Base-by-base conservation (phyloP, 495 filamentous ascomycete species). In the Talaromyces nanjingensis region DNA sequence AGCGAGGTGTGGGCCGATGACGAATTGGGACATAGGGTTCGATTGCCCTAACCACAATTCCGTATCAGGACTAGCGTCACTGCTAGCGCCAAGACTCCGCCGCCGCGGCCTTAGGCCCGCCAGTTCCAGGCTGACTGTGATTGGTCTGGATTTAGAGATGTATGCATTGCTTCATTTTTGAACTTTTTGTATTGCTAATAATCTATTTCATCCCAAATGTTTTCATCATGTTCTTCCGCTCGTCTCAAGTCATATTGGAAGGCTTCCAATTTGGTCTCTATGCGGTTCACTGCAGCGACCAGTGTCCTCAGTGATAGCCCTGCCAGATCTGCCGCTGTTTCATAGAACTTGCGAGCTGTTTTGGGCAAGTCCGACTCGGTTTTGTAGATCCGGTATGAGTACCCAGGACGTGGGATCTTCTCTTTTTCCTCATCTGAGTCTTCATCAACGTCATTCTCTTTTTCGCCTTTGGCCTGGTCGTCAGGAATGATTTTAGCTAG, bases 361-460 rank as follows among this genome's bases (percentile, higher is more conserved):
- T 81, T 76, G 4, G 82, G 75, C 47, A 92, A 73, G 34, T 89
- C 83, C 11, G 83, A 79, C 65, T 78, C 76, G 24, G 67, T 78
- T 49, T 83, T 76, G 74, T 86, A 90, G 9, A 81, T 76, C 65
- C 75, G 77, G 65, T 89, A 90, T 39, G 75, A 72, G 20, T 79
- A 78, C 53, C 86, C 86, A 6, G 84, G 81, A 39, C 81, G 75
- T 12, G 66, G 69, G 18, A 74, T 69, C 22, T 62, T 37, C 14
- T 68, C 67, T 14, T 73, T 71, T 2, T 66, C 68, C 3, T 73
- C 56, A n/a, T 54, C 33, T 9, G 61, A 53, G 63, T 12, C 11
- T 18, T 24, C 39, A 6, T 64, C n/a, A 24, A 6, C n/a, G 12
- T 52, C 27, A 11, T 16, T 34, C 31, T 72, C 65, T 39, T 70